Evolutionary conservation across 768 basidiomycete genomes (phyloP).

Genomic region (Termitomyces sp.): DNA sequence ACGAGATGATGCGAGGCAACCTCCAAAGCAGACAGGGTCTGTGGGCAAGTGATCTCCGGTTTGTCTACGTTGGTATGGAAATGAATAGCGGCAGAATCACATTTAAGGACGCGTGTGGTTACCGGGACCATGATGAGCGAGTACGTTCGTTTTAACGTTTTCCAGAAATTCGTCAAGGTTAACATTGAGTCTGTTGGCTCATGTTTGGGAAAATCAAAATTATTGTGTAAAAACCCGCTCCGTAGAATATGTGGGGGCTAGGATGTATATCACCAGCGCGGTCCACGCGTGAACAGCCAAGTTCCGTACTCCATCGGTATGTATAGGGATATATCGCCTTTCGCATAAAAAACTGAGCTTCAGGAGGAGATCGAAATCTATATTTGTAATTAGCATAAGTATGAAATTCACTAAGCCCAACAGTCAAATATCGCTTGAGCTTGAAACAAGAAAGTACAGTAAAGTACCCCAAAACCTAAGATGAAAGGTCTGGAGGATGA

Average conservation of each 20-base stretch:
- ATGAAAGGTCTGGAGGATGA: not conserved
- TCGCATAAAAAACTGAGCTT: not conserved
- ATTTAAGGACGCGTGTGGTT: conserved; percentile 42
- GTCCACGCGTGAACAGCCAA: no score
- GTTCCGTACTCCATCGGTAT: no score
- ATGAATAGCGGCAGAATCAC: conserved; percentile 57
- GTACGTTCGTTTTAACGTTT: conserved; percentile 25
- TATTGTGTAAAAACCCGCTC: not conserved
- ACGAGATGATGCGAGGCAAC: conserved; percentile 52
- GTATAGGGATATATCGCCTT: no score
- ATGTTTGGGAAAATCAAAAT: conserved; percentile 1
- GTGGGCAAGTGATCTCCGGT: conserved; percentile 44
- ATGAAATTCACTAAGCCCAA: not conserved
- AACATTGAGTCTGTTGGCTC: conserved; percentile 11
- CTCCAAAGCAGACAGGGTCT: conserved; percentile 50
- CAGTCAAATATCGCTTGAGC: no score
- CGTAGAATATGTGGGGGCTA: no score
- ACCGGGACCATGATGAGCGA: conserved; percentile 18
- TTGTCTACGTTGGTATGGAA: conserved; percentile 41
- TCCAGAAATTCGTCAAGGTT: conserved; percentile 21
- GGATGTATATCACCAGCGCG: no score
- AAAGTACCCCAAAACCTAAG: not conserved
- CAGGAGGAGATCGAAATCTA: not conserved
- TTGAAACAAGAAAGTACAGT: not conserved
- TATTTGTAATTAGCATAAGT: not conserved